Conservation (phyloP, 768 basidiomycete species). For the Russula ochroleuca region DNA sequence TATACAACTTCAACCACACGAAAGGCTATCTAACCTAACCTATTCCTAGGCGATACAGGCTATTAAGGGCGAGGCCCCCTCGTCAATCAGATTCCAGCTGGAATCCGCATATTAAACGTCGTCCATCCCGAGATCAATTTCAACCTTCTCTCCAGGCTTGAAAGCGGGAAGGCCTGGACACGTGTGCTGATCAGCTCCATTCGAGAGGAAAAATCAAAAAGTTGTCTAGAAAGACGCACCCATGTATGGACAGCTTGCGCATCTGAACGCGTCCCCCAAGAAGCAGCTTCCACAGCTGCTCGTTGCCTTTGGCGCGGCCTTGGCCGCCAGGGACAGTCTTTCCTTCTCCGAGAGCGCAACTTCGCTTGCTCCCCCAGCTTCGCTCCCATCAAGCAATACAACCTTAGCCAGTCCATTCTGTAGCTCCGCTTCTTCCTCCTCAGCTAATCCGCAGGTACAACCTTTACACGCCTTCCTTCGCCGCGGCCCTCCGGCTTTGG, state of each 20-base stretch:
- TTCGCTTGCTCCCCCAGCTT: conserved; percentile 55
- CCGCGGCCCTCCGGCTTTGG: conserved; percentile 47
- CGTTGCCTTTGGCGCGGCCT: conserved; percentile 78
- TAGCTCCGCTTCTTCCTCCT: conserved; percentile 83
- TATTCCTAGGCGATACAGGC: not conserved
- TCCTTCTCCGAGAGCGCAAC: conserved; percentile 58
- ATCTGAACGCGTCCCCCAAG: conserved; percentile 96
- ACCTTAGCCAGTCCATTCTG: conserved; percentile 47
- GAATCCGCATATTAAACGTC: conserved; percentile 51
- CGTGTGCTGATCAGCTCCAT: conserved; percentile 9
- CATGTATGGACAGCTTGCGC: conserved; percentile 91
- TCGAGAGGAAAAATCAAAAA: not conserved
- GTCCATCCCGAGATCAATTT: conserved; percentile 84
- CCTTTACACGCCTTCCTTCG: conserved; percentile 92
- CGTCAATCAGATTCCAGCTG: not conserved
- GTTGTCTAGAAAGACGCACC: conserved; percentile 51
- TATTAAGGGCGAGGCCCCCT: not conserved
- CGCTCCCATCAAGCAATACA: conserved; percentile 62
- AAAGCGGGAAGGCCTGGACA: conserved; percentile 90
- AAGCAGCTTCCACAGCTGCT: conserved; percentile 98
- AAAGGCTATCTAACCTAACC: not conserved
- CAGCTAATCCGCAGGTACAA: conserved; percentile 94
- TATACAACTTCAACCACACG: not conserved
- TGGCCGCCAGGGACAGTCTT: conserved; percentile 60
- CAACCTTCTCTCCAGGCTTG: conserved; percentile 97